Evolutionary conservation across 2,329 filamentous ascomycete species (phyloP).

Genomic region (Aspergillus niger): DNA sequence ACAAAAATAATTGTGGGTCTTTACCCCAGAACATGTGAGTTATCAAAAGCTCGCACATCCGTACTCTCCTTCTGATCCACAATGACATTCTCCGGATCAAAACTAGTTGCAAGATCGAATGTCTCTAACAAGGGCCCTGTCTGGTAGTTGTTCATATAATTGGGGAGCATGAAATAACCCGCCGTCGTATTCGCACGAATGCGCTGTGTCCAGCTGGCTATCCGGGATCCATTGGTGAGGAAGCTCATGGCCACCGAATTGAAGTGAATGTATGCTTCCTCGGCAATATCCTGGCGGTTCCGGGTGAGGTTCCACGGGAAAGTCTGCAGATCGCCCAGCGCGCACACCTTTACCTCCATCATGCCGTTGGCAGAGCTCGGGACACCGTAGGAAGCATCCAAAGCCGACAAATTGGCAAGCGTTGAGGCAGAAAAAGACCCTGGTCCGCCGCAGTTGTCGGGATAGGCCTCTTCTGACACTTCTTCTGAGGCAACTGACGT

Average conservation of each 20-base stretch:
- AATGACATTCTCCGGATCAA: not conserved
- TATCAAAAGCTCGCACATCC: not conserved
- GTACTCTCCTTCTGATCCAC: not conserved
- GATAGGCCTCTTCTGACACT: not conserved
- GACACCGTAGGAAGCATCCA: not conserved
- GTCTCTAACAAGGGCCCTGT: not conserved
- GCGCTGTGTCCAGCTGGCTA: not conserved
- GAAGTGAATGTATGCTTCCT: not conserved
- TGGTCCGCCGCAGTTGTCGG: not conserved
- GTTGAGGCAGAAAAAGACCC: not conserved
- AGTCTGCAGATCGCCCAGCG: not conserved
- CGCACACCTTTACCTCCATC: not conserved
- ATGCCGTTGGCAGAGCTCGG: not conserved
- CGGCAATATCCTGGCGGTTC: not conserved
- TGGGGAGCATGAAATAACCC: not conserved
- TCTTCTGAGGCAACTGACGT: not conserved
- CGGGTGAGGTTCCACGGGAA: not conserved
- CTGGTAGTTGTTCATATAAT: not conserved
- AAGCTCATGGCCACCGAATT: not conserved
- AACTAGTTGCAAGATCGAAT: not conserved
- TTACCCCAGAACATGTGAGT: not conserved
- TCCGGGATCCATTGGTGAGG: not conserved
- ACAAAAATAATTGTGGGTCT: no score
- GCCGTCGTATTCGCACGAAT: not conserved
- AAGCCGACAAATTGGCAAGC: not conserved